Percentiles rank a stretch among this genome's conserved stretches.
phyloP scores from a whole-genome alignment of 23 red algal species.

The Gracilaria vermiculophylla region DNA sequence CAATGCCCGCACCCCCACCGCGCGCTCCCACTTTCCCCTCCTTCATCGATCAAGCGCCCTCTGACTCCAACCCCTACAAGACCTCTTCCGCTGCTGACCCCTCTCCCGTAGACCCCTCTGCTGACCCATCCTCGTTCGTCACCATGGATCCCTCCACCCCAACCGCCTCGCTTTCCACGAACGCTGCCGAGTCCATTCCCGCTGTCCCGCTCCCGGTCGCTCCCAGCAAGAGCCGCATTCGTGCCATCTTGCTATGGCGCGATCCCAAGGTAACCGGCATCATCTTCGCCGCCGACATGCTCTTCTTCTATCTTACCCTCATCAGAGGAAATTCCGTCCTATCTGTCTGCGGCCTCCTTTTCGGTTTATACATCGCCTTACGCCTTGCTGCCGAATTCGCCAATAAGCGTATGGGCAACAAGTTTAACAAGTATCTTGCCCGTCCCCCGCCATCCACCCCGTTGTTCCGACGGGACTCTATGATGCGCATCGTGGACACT shows the following conservation, averaged over 20 bases:
- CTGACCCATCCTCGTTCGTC: slow-evolving; percentile 31
- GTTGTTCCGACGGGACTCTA: slow-evolving; percentile 31
- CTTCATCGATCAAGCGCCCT: slow-evolving; percentile 48
- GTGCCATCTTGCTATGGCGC: slow-evolving; percentile 50
- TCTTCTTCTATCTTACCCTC: slow-evolving; percentile 70
- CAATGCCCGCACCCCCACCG: slow-evolving; percentile 47
- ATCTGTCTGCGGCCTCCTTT: slow-evolving; percentile 45
- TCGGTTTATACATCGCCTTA: slow-evolving; percentile 22
- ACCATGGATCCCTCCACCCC: slow-evolving; percentile 37
- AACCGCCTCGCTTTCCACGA: background rate
- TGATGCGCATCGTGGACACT: slow-evolving; percentile 29
- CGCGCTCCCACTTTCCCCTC: slow-evolving; percentile 58
- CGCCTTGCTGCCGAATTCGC: slow-evolving; percentile 11
- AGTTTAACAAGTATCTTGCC: slow-evolving; percentile 47
- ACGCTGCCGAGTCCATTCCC: background rate
- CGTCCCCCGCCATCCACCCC: slow-evolving; percentile 30
- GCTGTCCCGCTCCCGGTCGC: slow-evolving; percentile 44
- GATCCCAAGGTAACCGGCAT: slow-evolving; percentile 46
- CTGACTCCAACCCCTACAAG: background rate
- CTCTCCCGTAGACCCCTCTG: background rate
- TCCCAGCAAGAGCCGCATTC: slow-evolving; percentile 37
- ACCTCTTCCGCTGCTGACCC: background rate
- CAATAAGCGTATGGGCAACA: slow-evolving; percentile 45
- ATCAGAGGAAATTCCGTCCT: slow-evolving; percentile 44
- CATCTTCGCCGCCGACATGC: slow-evolving; percentile 19